Percentiles rank a stretch among this genome's conserved stretches.
phyloP scores from a whole-genome alignment of 2,329 filamentous ascomycete genomes.

The Fusarium chaquense region DNA sequence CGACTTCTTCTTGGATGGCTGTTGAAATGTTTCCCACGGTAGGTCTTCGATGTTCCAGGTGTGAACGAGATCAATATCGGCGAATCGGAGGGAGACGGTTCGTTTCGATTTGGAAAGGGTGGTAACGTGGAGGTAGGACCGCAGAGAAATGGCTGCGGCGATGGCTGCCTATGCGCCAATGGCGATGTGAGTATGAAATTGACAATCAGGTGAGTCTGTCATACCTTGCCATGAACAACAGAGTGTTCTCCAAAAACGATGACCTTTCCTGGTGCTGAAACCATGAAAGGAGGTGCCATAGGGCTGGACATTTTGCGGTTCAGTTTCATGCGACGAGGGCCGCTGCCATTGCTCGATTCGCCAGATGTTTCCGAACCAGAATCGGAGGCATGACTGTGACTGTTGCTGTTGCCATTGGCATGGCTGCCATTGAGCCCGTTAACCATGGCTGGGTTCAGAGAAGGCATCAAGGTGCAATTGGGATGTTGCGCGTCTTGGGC shows the following conservation, averaged over 20 bases:
- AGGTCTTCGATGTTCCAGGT: constrained; percentile 94
- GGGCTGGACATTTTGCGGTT: constrained; percentile 71
- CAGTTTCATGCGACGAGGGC: constrained; percentile 55
- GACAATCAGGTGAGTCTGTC: background rate
- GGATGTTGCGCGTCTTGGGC: constrained; percentile 26
- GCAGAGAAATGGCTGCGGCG: constrained; percentile 92
- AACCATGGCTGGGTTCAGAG: constrained; percentile 39
- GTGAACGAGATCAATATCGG: constrained; percentile 89
- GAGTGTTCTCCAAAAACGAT: constrained; percentile 98
- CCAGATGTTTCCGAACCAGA: constrained; percentile 45
- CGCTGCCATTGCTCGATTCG: constrained; percentile 51
- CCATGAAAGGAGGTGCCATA: constrained; percentile 93
- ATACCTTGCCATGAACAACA: constrained; percentile 94
- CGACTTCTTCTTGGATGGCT: constrained; percentile 88
- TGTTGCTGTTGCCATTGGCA: constrained; percentile 22
- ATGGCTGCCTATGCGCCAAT: constrained; percentile 76
- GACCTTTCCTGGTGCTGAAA: constrained; percentile 96
- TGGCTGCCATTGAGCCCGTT: constrained; percentile 43
- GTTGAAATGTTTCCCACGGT: constrained; percentile 86
- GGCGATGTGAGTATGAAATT: constrained; percentile 35
- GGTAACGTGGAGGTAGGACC: constrained; percentile 96
- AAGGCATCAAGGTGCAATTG: constrained; percentile 38
- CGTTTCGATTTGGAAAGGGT: constrained; percentile 92
- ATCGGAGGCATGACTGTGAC: constrained; percentile 40
- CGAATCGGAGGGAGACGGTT: constrained; percentile 88